phyloP scores from a whole-genome alignment of 257 asterid genomes.

The Euphrasia confusa region DNA sequence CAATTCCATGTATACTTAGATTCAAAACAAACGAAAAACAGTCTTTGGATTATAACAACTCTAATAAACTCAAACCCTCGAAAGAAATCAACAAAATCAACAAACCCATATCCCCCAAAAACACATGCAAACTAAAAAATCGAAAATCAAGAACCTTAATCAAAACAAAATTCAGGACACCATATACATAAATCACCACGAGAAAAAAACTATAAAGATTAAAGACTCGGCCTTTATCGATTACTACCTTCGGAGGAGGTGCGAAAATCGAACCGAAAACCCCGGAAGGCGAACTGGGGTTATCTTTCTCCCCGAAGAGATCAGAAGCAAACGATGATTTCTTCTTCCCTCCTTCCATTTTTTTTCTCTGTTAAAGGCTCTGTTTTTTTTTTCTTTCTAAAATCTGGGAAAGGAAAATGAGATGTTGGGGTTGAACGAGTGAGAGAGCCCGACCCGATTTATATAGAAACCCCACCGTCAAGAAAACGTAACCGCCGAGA shows the following conservation, averaged over 20 bases:
- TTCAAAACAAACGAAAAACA: not conserved
- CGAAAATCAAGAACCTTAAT: not conserved
- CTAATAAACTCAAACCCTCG: not conserved
- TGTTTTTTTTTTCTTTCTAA: not conserved
- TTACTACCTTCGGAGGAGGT: slow-evolving; percentile 54
- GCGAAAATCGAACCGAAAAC: slow-evolving; percentile 62
- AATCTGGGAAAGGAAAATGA: slow-evolving; percentile 23
- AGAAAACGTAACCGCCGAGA: slow-evolving; percentile 47
- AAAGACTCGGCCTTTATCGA: not conserved
- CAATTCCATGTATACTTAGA: not conserved
- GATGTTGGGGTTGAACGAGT: slow-evolving; percentile 1
- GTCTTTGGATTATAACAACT: not conserved
- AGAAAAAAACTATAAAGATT: not conserved
- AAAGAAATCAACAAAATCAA: not conserved
- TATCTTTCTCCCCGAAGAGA: slow-evolving; percentile 74
- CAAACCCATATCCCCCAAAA: not conserved
- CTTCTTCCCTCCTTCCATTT: slow-evolving; percentile 67
- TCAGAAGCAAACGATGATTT: slow-evolving; percentile 73
- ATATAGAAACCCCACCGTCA: slow-evolving; percentile 59
- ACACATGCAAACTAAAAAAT: not conserved
- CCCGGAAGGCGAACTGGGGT: slow-evolving; percentile 50
- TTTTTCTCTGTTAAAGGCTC: not conserved
- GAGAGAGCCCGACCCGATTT: slow-evolving; percentile 16
- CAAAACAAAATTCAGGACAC: not conserved
- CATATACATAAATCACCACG: not conserved